A percentile compares a stretch with the other conserved stretches of the same genome.
Conservation (phyloP, 768 basidiomycete genomes). For the Termitomyces sp. region DNA sequence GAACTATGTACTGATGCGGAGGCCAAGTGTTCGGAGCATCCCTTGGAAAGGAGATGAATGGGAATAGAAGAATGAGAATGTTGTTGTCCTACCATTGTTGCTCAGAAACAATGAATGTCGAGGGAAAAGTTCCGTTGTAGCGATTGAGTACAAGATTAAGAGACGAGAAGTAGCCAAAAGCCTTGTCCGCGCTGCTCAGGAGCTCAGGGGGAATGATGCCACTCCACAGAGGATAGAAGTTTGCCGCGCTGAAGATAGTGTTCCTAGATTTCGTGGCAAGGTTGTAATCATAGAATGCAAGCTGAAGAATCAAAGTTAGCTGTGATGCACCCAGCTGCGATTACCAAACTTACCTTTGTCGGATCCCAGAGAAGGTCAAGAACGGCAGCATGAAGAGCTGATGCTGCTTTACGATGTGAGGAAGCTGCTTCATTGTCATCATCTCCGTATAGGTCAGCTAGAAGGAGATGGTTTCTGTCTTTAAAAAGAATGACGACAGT, state of each 20-base stretch:
- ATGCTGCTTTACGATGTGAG: constrained; percentile 53
- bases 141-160: constrained; percentile 75
- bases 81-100: constrained; percentile 62
- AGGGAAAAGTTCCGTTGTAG: constrained; percentile 85
- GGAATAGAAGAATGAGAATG: neutral
- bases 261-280: constrained; percentile 61
- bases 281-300: constrained; percentile 94
- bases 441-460: constrained; percentile 57
- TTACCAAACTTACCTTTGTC: constrained; percentile 36
- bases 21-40: constrained; percentile 91
- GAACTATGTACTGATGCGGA: constrained; percentile 75
- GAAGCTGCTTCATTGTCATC: constrained; percentile 37
- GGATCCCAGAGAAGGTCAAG: constrained; percentile 87
- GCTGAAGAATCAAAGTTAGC: constrained; percentile 18
- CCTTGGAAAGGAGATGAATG: constrained; percentile 30
- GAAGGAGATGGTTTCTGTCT: constrained; percentile 61
- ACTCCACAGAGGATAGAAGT: constrained; percentile 84
- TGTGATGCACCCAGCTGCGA: neutral
- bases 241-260: constrained; percentile 64
- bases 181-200: constrained; percentile 44
- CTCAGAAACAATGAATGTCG: constrained; percentile 73
- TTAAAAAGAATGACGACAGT: neutral
- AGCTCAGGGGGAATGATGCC: constrained; percentile 79
- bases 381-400: constrained; percentile 58
- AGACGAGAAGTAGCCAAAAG: constrained; percentile 70